Percentiles rank a stretch among this genome's conserved stretches.
These are phyloP conservation scores for Pichia norvegensis DNA, from an alignment of 1,139 yeast genomes.

Conservation along the genomic window DNA sequence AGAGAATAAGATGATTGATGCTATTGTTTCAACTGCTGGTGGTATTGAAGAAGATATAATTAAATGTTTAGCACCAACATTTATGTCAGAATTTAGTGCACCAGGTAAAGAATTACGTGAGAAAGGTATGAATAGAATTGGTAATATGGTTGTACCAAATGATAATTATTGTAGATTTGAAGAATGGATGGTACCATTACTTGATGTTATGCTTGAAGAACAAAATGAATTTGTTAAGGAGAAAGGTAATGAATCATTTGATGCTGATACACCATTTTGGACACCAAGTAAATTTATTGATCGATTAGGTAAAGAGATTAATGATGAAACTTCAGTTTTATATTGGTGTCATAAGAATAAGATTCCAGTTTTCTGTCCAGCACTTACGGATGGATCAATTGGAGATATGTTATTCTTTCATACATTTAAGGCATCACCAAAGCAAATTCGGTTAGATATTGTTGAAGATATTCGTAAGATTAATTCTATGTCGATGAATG, in stretches of 20 bases:
- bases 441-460: constrained; percentile 80
- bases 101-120: constrained; percentile 80
- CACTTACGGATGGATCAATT: constrained; percentile 93
- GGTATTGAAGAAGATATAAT: constrained; percentile 97
- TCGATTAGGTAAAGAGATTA: constrained; percentile 88
- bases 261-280: constrained; percentile 64
- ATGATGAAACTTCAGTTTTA: constrained; percentile 86
- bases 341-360: constrained; percentile 97
- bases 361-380: constrained; percentile 95
- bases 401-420: constrained; percentile 99
- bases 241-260: constrained; percentile 42
- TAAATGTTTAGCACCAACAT: constrained; percentile 93
- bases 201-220: constrained; percentile 81
- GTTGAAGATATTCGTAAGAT: constrained; percentile 88
- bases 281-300: constrained; percentile 91
- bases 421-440: constrained; percentile 89
- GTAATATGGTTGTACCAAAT: constrained; percentile 91
- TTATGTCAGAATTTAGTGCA: constrained; percentile 80
- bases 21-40: constrained; percentile 93
- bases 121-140: constrained; percentile 95
- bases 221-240: constrained; percentile 62
- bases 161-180: constrained; percentile 96
- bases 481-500: constrained; percentile 92
- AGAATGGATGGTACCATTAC: constrained; percentile 95
- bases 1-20: constrained; percentile 90